These are phyloP conservation scores for Hsuehochloa calcarea DNA, from an alignment of 176 grass and related monocot genomes.

Conservation along the genomic window DNA sequence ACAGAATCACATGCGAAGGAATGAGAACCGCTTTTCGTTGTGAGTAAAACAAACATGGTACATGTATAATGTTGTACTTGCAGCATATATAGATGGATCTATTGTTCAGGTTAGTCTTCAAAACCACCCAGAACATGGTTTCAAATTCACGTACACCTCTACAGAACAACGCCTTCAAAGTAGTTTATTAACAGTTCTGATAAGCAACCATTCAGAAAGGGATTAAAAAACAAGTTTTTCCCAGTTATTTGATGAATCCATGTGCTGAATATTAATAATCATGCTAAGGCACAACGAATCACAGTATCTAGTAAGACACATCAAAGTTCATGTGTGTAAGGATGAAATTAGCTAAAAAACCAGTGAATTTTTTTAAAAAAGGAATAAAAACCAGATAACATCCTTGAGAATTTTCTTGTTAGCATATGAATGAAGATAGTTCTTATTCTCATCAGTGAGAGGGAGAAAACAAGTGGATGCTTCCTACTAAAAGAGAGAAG, in stretches of 20 bases:
- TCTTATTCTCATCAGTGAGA: background rate
- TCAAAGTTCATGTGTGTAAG: background rate
- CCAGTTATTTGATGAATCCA: background rate
- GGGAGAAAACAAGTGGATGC: background rate
- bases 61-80: background rate
- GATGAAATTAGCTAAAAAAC: background rate
- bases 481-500: background rate
- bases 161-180: background rate
- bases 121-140: background rate
- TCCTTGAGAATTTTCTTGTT: background rate
- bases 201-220: background rate
- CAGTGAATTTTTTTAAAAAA: background rate
- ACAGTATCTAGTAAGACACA: background rate
- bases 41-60: background rate
- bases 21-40: background rate
- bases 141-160: background rate
- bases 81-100: slow-evolving; percentile 18
- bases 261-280: background rate
- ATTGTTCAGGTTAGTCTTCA: background rate
- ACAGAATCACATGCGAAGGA: slow-evolving; percentile 8
- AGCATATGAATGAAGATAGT: background rate
- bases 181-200: background rate
- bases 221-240: background rate
- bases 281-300: background rate
- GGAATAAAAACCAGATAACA: background rate